These are phyloP conservation scores for Penicillium verhagenii DNA, from an alignment of 495 filamentous ascomycete species.

Conservation along the genomic window DNA sequence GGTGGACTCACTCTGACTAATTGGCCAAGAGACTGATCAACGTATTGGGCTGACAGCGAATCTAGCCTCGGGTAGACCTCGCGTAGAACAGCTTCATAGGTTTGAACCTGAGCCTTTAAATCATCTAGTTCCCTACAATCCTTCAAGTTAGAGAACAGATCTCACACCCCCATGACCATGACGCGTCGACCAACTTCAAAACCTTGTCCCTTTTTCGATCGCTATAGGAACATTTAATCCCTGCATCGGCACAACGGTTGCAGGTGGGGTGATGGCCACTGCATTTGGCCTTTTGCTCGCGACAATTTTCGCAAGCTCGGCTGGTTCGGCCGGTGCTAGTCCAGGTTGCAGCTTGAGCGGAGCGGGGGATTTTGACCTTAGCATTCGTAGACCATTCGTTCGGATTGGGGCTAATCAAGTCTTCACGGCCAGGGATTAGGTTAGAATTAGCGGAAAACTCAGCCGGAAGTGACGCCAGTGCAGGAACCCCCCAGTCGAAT, in stretches of 20 bases:
- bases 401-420: conserved; percentile 8
- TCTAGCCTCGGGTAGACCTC: conserved; percentile 38
- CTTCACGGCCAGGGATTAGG: conserved; percentile 14
- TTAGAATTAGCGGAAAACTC: conserved; percentile 17
- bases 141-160: conserved; percentile 16
- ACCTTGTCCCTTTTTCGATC: conserved; percentile 60
- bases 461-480: conserved; percentile 11
- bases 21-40: conserved; percentile 34
- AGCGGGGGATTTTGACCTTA: conserved; percentile 43
- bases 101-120: conserved; percentile 35
- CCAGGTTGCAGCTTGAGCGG: conserved; percentile 23
- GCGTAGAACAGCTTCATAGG: conserved; percentile 36
- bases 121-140: conserved; percentile 40
- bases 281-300: conserved; percentile 67
- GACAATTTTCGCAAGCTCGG: conserved; percentile 70
- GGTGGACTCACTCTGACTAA: conserved; percentile 19
- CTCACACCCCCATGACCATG: neutral
- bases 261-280: conserved; percentile 57
- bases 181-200: conserved; percentile 45
- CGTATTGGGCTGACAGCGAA: conserved; percentile 28
- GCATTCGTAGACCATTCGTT: conserved; percentile 24
- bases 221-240: conserved; percentile 51
- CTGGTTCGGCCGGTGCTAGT: conserved; percentile 42
- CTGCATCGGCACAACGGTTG: conserved; percentile 55
- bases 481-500: conserved; percentile 19